Percentiles rank a stretch among this genome's conserved stretches.
Evolutionary conservation across 208 protist genomes (phyloP).

Genomic region (Willaertia magna): DNA sequence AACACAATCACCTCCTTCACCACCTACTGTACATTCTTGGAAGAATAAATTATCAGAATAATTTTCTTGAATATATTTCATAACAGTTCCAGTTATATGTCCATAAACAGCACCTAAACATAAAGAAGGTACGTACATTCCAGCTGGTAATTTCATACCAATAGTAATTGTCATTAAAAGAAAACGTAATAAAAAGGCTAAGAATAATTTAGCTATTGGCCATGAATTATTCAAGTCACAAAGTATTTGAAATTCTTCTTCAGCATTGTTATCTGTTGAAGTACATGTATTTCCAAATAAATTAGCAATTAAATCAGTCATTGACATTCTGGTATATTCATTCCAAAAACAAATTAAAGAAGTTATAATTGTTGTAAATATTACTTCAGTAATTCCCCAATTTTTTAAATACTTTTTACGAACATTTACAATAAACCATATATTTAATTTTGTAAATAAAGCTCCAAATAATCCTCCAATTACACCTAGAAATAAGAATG

Average conservation of each 20-base stretch:
- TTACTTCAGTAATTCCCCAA: not conserved
- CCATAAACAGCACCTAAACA: conserved; percentile 69
- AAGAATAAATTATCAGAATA: not conserved
- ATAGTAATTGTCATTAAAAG: conserved; percentile 49
- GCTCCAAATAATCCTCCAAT: not conserved
- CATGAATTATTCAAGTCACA: not conserved
- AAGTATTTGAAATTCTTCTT: not conserved
- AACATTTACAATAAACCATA: not conserved
- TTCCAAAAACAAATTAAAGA: not conserved
- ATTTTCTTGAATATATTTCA: conserved; percentile 17
- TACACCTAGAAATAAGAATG: not conserved
- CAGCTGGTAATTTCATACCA: conserved; percentile 61
- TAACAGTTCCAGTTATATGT: conserved; percentile 51
- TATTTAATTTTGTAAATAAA: not conserved
- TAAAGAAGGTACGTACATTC: conserved; percentile 69
- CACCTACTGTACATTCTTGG: conserved; percentile 11
- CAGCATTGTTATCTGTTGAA: not conserved
- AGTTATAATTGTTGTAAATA: not conserved
- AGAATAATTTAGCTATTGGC: conserved; percentile 32
- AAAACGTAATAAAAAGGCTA: conserved; percentile 64
- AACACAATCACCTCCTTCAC: conserved; percentile 47
- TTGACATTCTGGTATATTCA: not conserved
- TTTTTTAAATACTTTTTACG: not conserved
- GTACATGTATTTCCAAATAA: not conserved
- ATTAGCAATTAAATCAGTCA: not conserved